Percentiles rank a stretch among this genome's conserved stretches.
phyloP scores from a whole-genome alignment of 2,329 filamentous ascomycete species.

The Septoria petroselini region DNA sequence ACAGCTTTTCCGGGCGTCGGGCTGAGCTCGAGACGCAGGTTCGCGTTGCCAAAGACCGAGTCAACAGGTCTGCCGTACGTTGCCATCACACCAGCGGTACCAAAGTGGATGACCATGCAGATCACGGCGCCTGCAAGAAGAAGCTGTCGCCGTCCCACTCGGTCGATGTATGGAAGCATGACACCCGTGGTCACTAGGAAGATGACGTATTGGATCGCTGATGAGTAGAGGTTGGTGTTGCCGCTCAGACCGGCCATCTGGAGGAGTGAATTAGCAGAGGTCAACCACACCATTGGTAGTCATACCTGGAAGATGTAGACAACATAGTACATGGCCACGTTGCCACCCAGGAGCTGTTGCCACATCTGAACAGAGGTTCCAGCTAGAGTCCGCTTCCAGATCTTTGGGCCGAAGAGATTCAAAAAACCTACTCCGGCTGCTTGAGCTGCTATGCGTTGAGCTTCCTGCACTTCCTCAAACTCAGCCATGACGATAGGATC shows the following conservation, averaged over 20 bases:
- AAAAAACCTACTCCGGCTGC: constrained; percentile 41
- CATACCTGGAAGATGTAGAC: constrained; percentile 60
- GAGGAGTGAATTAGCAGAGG: constrained; percentile 39
- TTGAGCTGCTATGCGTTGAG: constrained; percentile 41
- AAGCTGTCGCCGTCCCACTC: constrained; percentile 40
- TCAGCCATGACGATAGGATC: constrained; percentile 49
- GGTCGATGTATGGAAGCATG: constrained; percentile 42
- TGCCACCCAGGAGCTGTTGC: constrained; percentile 49
- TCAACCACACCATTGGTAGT: too few relatives aligned
- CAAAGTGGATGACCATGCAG: constrained; percentile 48
- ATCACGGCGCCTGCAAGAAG: constrained; percentile 43
- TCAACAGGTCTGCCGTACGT: constrained; percentile 43
- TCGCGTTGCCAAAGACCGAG: constrained; percentile 46
- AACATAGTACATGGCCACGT: constrained; percentile 46
- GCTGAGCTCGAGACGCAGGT: constrained; percentile 52
- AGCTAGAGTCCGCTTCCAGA: constrained; percentile 57
- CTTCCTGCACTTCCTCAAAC: constrained; percentile 45
- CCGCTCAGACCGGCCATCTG: constrained; percentile 43
- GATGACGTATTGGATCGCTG: constrained; percentile 43
- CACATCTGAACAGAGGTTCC: constrained; percentile 57
- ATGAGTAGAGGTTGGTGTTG: constrained; percentile 46
- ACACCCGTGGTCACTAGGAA: constrained; percentile 43
- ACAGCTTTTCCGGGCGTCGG: constrained; percentile 57
- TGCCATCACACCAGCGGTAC: constrained; percentile 48
- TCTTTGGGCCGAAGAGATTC: constrained; percentile 48